Conservation (phyloP, 2,329 filamentous ascomycete species). For the Talaromyces islandicus region DNA sequence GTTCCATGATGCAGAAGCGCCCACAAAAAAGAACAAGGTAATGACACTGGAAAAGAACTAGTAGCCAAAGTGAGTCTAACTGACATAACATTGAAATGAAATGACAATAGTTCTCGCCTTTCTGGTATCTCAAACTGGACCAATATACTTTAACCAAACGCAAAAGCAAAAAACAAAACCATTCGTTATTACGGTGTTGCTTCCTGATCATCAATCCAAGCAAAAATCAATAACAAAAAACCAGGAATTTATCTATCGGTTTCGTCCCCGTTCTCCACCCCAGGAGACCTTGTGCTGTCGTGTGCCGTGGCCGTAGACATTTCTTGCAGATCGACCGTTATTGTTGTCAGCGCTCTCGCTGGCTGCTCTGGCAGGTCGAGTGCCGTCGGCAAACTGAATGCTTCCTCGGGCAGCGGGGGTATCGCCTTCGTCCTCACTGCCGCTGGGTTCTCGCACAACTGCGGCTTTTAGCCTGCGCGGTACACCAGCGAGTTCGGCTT, state of each 20-base stretch:
- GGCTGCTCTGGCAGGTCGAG: slow-evolving; percentile 6
- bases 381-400: slow-evolving; percentile 10
- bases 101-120: not conserved
- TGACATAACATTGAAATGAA: not conserved
- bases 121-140: not conserved
- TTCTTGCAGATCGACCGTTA: slow-evolving; percentile 2
- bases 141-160: not conserved
- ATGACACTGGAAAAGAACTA: not conserved
- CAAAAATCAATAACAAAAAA: not conserved
- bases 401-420: slow-evolving; percentile 12
- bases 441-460: slow-evolving; percentile 6
- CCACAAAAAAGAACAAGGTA: not conserved
- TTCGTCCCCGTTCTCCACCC: slow-evolving; percentile 11
- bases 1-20: not conserved
- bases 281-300: slow-evolving; percentile 8
- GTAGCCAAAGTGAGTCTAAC: not conserved
- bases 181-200: not conserved
- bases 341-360: not conserved
- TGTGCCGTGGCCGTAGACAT: slow-evolving; percentile 5
- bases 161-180: not conserved
- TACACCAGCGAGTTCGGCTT: slow-evolving; percentile 12
- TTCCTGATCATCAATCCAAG: not conserved
- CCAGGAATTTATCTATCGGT: not conserved
- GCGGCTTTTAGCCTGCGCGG: slow-evolving; percentile 8
- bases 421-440: not conserved